phyloP scores from a whole-genome alignment of 495 filamentous ascomycete genomes.

The Tuber brumale region DNA sequence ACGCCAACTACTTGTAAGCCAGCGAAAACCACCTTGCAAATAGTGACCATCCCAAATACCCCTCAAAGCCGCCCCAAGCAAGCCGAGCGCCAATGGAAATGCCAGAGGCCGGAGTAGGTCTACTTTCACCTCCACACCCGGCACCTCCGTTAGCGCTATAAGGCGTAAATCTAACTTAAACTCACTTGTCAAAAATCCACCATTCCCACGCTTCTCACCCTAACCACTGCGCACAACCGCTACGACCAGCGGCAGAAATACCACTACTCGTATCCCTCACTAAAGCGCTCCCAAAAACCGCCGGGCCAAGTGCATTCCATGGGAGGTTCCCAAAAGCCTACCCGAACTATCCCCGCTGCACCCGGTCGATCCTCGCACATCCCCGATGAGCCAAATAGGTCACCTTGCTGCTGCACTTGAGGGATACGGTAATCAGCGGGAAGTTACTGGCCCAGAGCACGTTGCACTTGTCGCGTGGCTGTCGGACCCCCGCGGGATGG shows the following conservation, averaged over 20 bases:
- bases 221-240: not conserved
- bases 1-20: not conserved
- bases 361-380: not conserved
- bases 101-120: not conserved
- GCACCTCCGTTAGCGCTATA: not conserved
- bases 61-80: not conserved
- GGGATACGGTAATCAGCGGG: not conserved
- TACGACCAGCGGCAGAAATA: not conserved
- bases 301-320: not conserved
- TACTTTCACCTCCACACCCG: not conserved
- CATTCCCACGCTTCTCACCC: not conserved
- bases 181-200: not conserved
- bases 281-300: not conserved
- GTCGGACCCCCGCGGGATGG: not conserved
- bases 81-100: not conserved
- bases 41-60: not conserved
- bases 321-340: not conserved
- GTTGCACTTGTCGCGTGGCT: not conserved
- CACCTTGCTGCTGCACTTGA: not conserved
- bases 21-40: not conserved
- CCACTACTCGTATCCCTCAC: not conserved
- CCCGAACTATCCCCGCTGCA: not conserved
- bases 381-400: not conserved
- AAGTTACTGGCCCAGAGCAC: not conserved
- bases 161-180: not conserved